Evolutionary conservation across 345 rosid species (phyloP).

Genomic region (Corchorus olitorius): DNA sequence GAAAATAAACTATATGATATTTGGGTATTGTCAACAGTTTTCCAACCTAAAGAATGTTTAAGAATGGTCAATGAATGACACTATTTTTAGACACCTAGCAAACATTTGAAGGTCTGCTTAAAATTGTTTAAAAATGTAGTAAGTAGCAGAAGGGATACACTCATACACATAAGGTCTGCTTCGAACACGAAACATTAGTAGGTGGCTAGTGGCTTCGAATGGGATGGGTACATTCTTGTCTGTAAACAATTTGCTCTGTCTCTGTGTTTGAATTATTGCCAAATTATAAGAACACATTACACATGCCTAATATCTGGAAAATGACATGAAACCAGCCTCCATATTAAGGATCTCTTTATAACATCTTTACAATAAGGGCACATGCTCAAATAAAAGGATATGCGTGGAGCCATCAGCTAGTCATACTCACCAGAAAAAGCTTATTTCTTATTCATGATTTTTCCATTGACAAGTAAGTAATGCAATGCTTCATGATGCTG

Average conservation of each 20-base stretch:
- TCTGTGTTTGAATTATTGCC: neutral
- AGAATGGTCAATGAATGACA: constrained; percentile 2
- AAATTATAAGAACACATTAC: neutral
- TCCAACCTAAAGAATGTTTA: neutral
- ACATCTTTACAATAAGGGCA: neutral
- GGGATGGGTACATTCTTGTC: neutral
- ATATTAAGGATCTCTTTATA: neutral
- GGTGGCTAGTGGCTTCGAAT: constrained; percentile 11
- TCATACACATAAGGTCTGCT: neutral
- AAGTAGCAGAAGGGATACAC: neutral
- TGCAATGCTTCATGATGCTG: too few species aligned
- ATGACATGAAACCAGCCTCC: neutral
- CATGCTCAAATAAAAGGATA: neutral
- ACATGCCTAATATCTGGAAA: constrained; percentile 10
- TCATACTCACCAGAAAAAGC: neutral
- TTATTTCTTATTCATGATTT: neutral
- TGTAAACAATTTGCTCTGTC: neutral
- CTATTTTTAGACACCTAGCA: neutral
- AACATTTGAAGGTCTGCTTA: neutral
- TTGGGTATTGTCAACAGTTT: neutral
- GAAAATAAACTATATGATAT: neutral
- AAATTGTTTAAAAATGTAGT: neutral
- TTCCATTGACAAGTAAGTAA: neutral
- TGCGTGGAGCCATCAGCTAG: neutral
- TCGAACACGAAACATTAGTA: too few species aligned